phyloP scores from a whole-genome alignment of 345 rosid species.

The Acer yangbiense region DNA sequence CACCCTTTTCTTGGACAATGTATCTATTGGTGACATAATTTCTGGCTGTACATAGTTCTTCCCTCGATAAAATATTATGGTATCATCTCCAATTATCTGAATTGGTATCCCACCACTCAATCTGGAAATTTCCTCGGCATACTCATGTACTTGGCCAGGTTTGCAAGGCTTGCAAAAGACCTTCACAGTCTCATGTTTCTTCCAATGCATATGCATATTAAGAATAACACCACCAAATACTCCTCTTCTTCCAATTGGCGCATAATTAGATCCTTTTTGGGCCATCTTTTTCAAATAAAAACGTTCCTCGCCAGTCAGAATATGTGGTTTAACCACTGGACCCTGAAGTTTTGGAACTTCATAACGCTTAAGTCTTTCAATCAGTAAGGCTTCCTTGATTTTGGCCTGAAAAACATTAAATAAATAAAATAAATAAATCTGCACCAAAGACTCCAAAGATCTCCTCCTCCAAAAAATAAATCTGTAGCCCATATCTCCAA shows the following conservation, averaged over 20 bases:
- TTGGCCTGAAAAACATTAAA: slow-evolving; percentile 50
- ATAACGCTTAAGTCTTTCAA: slow-evolving; percentile 81
- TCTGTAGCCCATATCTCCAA: neutral
- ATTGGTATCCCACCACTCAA: slow-evolving; percentile 46
- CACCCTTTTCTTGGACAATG: slow-evolving; percentile 84
- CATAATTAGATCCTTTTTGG: slow-evolving; percentile 90
- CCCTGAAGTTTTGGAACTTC: slow-evolving; percentile 84
- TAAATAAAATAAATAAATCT: neutral
- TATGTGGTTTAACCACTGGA: slow-evolving; percentile 73
- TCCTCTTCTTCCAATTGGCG: slow-evolving; percentile 78
- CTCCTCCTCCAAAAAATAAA: neutral
- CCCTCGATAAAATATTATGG: slow-evolving; percentile 27
- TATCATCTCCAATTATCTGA: slow-evolving; percentile 74
- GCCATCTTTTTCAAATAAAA: slow-evolving; percentile 82
- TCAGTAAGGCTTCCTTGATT: slow-evolving; percentile 77
- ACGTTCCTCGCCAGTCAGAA: slow-evolving; percentile 82
- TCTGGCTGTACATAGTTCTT: slow-evolving; percentile 48
- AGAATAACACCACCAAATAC: slow-evolving; percentile 88
- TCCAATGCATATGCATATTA: slow-evolving; percentile 79
- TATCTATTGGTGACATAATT: slow-evolving; percentile 88
- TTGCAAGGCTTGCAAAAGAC: slow-evolving; percentile 71
- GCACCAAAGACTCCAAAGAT: neutral
- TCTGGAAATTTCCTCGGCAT: slow-evolving; percentile 15
- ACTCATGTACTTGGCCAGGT: slow-evolving; percentile 46
- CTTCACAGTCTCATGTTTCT: slow-evolving; percentile 75